phyloP scores from a whole-genome alignment of 2,329 filamentous ascomycete species.

The Fusarium setosum region DNA sequence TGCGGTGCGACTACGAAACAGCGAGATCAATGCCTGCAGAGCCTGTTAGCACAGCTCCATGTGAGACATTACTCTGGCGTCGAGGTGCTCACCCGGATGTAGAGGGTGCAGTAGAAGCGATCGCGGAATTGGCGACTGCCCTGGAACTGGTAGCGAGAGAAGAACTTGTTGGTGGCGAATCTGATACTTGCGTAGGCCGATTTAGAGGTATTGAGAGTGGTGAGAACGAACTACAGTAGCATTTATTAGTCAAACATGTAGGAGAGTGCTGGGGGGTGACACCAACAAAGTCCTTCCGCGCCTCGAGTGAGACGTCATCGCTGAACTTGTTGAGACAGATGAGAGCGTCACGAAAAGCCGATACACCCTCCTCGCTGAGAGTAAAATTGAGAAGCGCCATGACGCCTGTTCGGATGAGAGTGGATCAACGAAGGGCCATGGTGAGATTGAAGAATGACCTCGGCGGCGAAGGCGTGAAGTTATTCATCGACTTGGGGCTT shows the following conservation, averaged over 20 bases:
- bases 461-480: not conserved
- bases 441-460: not conserved
- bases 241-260: not conserved
- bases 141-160: slow-evolving; percentile 77
- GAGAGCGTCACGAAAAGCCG: slow-evolving; percentile 77
- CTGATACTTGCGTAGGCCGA: slow-evolving; percentile 82
- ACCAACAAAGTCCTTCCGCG: slow-evolving; percentile 72
- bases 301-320: slow-evolving; percentile 81
- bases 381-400: slow-evolving; percentile 78
- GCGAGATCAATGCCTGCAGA: slow-evolving; percentile 72
- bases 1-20: slow-evolving; percentile 75
- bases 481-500: slow-evolving; percentile 3
- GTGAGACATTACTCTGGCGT: not conserved
- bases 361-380: slow-evolving; percentile 77
- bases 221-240: slow-evolving; percentile 71
- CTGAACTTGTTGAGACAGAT: slow-evolving; percentile 83
- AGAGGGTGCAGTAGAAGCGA: slow-evolving; percentile 80
- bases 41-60: not conserved
- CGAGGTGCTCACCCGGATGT: slow-evolving; percentile 69
- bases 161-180: slow-evolving; percentile 76
- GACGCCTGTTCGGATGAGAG: not conserved
- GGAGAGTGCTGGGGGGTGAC: too few relatives aligned
- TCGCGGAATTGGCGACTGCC: slow-evolving; percentile 62
- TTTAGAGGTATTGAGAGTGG: slow-evolving; percentile 82
- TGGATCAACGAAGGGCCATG: not conserved